These are phyloP conservation scores for Aspergillus pseudoterreus DNA, from an alignment of 2,329 filamentous ascomycete genomes.

Conservation along the genomic window DNA sequence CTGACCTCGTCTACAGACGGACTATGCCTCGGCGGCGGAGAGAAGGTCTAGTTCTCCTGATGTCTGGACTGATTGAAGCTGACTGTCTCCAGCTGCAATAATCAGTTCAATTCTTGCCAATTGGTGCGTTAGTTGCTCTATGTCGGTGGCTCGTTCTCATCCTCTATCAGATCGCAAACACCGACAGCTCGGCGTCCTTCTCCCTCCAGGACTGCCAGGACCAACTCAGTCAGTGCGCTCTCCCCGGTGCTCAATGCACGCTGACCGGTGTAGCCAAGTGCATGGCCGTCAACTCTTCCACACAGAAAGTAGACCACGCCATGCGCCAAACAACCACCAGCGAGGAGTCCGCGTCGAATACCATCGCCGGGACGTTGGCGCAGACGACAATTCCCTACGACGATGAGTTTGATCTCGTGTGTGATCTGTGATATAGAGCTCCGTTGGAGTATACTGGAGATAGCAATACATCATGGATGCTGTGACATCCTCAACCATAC, in stretches of 20 bases:
- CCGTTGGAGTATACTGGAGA: not conserved
- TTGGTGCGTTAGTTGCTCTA: conserved; percentile 5
- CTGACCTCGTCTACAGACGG: conserved; percentile 8
- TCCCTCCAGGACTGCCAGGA: conserved; percentile 15
- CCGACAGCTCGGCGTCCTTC: conserved; percentile 8
- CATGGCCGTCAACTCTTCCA: not conserved
- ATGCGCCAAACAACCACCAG: not conserved
- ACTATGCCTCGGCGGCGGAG: conserved; percentile 16
- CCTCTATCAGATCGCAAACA: conserved; percentile 12
- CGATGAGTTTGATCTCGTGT: conserved; percentile 18
- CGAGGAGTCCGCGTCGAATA: not conserved
- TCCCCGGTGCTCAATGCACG: not conserved
- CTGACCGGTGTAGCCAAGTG: not conserved
- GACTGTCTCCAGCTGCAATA: conserved; percentile 15
- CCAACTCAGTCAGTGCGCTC: conserved; percentile 9
- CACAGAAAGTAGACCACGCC: not conserved
- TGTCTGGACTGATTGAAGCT: not conserved
- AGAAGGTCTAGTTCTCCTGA: conserved; percentile 16
- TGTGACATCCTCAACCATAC: conserved; percentile 46
- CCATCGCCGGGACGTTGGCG: not conserved
- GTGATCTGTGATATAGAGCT: conserved; percentile 9
- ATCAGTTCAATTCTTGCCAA: conserved; percentile 21
- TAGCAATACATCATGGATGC: not conserved
- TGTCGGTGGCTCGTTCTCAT: not conserved
- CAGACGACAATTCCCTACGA: conserved; percentile 17